Evolutionary conservation across 2,329 filamentous ascomycete species (phyloP).

Genomic region (Alternaria arbusti): DNA sequence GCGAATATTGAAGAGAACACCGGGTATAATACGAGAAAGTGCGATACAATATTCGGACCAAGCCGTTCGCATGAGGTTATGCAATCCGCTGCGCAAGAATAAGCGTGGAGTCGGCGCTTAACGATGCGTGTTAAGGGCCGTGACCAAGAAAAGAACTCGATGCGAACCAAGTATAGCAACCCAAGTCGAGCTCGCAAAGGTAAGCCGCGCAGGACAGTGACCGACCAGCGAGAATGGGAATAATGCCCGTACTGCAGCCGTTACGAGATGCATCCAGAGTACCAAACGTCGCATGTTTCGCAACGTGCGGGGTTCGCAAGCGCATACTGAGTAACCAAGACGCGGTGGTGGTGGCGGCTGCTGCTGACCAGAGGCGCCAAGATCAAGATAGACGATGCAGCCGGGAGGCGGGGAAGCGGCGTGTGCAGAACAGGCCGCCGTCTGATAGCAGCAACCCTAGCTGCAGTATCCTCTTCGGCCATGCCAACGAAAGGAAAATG

Average conservation of each 20-base stretch:
- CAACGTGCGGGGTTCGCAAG: constrained; percentile 11
- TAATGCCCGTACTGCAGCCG: not conserved
- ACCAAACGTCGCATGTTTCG: constrained; percentile 6
- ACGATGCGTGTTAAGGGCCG: not conserved
- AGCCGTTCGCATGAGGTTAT: not conserved
- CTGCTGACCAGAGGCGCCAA: constrained; percentile 2
- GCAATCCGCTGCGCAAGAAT: not conserved
- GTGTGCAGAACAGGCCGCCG: constrained; percentile 2
- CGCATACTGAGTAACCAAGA: constrained; percentile 1
- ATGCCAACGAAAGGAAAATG: constrained; percentile 1
- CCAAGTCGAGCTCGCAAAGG: not conserved
- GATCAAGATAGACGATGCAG: not conserved
- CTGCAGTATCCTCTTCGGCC: not conserved
- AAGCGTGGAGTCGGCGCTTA: not conserved
- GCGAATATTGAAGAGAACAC: not conserved
- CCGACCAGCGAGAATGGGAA: not conserved
- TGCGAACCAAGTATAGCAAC: not conserved
- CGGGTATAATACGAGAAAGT: not conserved
- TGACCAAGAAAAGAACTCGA: not conserved
- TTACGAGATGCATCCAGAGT: not conserved
- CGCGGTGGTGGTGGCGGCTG: not conserved
- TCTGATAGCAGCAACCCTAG: not conserved
- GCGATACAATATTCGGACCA: not conserved
- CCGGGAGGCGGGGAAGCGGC: constrained; percentile 13
- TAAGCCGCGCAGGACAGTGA: not conserved